Evolutionary conservation across 2,329 filamentous ascomycete genomes (phyloP).

Genomic region (Fusarium aywerte): DNA sequence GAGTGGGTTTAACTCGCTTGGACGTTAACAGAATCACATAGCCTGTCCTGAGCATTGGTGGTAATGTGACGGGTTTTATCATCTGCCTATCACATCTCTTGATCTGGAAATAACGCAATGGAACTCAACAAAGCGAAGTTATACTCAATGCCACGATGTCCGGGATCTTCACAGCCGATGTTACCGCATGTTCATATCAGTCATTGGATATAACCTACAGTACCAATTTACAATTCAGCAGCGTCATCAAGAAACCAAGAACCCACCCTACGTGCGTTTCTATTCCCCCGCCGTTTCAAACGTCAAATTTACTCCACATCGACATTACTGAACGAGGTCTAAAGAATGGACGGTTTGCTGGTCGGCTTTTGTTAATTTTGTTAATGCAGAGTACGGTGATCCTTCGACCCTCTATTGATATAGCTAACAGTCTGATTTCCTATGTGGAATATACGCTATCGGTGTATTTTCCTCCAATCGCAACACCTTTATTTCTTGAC

Average conservation of each 20-base stretch:
- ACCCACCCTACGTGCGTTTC: slow-evolving; percentile 9
- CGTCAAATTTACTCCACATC: slow-evolving; percentile 21
- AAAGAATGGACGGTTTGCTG: slow-evolving; percentile 8
- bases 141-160: not conserved
- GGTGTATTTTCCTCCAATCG: slow-evolving; percentile 1
- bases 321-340: slow-evolving; percentile 23
- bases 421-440: slow-evolving; percentile 1
- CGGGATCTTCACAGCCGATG: slow-evolving; percentile 22
- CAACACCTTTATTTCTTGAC: not conserved
- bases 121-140: slow-evolving; percentile 5
- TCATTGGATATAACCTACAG: slow-evolving; percentile 8
- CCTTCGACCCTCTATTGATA: slow-evolving; percentile 9
- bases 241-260: slow-evolving; percentile 8
- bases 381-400: slow-evolving; percentile 23
- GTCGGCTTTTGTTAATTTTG: slow-evolving; percentile 24
- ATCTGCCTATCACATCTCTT: slow-evolving; percentile 8
- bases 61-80: not conserved
- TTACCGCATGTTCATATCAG: slow-evolving; percentile 21
- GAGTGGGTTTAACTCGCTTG: slow-evolving; percentile 38
- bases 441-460: not conserved
- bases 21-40: slow-evolving; percentile 3
- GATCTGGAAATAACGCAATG: slow-evolving; percentile 6
- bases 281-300: slow-evolving; percentile 40
- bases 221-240: slow-evolving; percentile 11
- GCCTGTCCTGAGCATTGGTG: not conserved